Base-by-base conservation (phyloP, 805 yeast genomes). In the Candida sithepensis region DNA sequence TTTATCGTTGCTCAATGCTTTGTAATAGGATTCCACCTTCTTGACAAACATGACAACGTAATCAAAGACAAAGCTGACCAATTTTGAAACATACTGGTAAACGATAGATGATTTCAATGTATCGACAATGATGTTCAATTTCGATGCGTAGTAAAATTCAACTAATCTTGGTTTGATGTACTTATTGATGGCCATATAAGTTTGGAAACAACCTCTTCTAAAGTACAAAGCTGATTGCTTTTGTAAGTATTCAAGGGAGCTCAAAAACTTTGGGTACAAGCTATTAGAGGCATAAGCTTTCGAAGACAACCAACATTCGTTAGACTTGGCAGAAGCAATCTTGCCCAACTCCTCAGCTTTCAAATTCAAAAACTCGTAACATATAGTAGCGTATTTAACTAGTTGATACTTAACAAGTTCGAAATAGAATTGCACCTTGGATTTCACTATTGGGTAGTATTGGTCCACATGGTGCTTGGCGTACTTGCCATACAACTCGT, bases 141-240 rank as follows among this genome's bases (percentile, higher is more conserved):
- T 49, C n/a, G 48, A 41, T 6, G 42, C 23, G 28, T 46, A 49
- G 18, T 48, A 43, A 4, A 39, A 14, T 13, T 48, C 39, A 9
- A 10, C 14, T 16, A 61, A 22, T 3, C 39, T 37, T 19, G 68
- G 69, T 21, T 45, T 52, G 24, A 58, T 50, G 43, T 58, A 57
- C 12, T 59, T 38, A 21, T 58, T 57, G 47, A 56, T 63, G 21
- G 51, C 54, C 5, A 45, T 22, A 22, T 40, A 44, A 19, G 54
- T 26, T 24, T 48, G 48, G 13, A 13, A 39, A 12, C 13, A 12
- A 2, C 43, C 22, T 36, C 51, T 59, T 1, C 47, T 43, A 7
- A 45, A 37, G 12, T 39, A 24, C 12, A 51, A 42, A 14, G 40
- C 38, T 2, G 39, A 9, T 39, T 56, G 48, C 12, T 40, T 36